Conservation (phyloP, 371 early-diverging fungal genomes). For the Zopfochytrium polystomum region DNA sequence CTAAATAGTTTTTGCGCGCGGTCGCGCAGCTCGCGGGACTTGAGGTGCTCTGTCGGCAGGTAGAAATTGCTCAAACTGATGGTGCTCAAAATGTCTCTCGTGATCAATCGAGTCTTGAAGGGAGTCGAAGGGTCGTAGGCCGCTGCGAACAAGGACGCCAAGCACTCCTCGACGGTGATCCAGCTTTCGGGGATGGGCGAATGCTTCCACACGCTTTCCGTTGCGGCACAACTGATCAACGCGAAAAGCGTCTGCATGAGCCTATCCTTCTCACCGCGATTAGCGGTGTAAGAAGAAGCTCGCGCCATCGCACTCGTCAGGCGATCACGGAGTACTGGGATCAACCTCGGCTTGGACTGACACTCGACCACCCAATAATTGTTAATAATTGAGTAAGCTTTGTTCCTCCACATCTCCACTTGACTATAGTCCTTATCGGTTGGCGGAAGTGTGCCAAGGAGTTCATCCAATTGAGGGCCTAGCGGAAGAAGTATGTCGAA, state of each 20-base stretch:
- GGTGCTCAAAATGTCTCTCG: neutral
- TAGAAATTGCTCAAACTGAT: neutral
- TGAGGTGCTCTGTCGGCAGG: neutral
- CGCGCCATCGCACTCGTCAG: no score
- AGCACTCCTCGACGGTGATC: neutral
- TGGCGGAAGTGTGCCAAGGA: neutral
- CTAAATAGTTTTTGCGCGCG: neutral
- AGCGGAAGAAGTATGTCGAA: constrained; percentile 4
- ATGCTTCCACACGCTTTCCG: neutral
- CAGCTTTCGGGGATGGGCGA: neutral
- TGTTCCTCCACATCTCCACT: neutral
- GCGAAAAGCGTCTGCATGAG: neutral
- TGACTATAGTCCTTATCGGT: neutral
- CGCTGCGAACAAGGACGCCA: neutral
- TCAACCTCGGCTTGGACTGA: neutral
- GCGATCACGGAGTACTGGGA: neutral
- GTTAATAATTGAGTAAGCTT: neutral
- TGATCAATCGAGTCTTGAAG: neutral
- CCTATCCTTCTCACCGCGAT: neutral
- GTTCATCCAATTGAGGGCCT: neutral
- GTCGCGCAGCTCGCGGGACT: neutral
- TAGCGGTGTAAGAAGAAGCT: no score
- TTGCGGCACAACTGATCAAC: neutral
- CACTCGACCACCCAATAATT: neutral
- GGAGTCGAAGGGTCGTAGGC: neutral